A percentile compares a stretch with the other conserved stretches of the same genome.
Conservation (phyloP, 2,329 filamentous ascomycete species). For the Claviceps fusiformis region DNA sequence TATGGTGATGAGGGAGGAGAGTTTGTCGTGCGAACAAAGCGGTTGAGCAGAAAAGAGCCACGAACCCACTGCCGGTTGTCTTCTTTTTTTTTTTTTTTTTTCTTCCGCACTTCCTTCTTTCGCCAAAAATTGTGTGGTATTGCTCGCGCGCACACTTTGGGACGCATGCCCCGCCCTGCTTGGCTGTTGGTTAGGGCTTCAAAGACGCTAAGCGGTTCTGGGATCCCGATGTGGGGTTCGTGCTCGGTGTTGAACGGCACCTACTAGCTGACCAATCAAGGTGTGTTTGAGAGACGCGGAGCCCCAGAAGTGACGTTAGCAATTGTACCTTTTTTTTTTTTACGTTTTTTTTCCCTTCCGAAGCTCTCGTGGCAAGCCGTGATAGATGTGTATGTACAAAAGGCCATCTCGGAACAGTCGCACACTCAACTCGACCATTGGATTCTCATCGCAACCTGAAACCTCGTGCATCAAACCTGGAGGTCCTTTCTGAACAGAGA, state of each 20-base stretch:
- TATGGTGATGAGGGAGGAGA: conserved; percentile 11
- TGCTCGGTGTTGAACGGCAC: not conserved
- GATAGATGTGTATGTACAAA: not conserved
- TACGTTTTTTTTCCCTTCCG: not conserved
- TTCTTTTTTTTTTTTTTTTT: conserved; percentile 14
- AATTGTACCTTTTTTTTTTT: not conserved
- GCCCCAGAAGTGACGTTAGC: not conserved
- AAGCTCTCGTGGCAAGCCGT: not conserved
- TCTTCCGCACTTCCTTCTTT: conserved; percentile 6
- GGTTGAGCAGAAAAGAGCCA: not conserved
- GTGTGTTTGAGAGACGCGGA: not conserved
- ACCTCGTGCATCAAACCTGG: not conserved
- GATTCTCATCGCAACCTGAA: not conserved
- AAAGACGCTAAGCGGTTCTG: conserved; percentile 16
- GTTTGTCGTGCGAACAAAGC: not conserved
- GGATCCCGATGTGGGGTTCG: not conserved
- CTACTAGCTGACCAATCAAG: not conserved
- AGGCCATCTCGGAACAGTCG: not conserved
- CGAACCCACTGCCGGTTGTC: conserved; percentile 6
- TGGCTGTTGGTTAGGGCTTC: conserved; percentile 23
- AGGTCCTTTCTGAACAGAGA: not conserved
- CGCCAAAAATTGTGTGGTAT: conserved; percentile 19
- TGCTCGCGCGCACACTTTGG: not conserved
- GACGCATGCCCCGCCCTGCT: not conserved
- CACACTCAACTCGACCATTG: not conserved